Conservation (phyloP, 2,329 filamentous ascomycete genomes). For the Claviceps africana region DNA sequence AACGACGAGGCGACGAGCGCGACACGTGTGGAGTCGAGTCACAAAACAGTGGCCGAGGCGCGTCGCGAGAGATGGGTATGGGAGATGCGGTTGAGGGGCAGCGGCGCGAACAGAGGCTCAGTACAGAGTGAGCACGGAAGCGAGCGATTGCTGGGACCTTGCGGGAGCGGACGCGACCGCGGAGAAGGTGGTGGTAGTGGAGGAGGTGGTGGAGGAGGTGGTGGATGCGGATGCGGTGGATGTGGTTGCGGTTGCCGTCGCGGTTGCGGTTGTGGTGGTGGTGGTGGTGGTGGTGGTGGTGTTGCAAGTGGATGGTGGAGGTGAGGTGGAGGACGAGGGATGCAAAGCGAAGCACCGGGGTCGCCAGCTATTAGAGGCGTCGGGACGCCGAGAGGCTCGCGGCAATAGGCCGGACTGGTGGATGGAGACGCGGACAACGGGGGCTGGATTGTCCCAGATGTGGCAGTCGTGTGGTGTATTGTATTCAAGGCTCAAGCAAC, state of each 20-base stretch:
- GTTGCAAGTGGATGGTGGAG: conserved; percentile 10
- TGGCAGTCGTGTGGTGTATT: neutral
- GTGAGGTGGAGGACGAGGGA: conserved; percentile 10
- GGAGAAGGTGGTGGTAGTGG: neutral
- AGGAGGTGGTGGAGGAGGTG: conserved; percentile 8
- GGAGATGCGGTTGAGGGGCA: neutral
- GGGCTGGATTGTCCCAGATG: neutral
- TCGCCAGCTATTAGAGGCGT: conserved; percentile 4
- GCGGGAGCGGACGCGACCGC: conserved; percentile 10
- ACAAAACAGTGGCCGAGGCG: conserved; percentile 1
- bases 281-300: conserved; percentile 9
- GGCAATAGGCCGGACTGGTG: conserved; percentile 6
- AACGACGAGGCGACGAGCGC: conserved; percentile 4
- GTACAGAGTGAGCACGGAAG: conserved; percentile 1
- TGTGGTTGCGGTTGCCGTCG: too few relatives aligned
- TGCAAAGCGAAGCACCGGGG: conserved; percentile 7
- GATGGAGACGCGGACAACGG: neutral
- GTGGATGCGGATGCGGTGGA: too few relatives aligned
- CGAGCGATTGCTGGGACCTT: conserved; percentile 4
- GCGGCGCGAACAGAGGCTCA: conserved; percentile 1
- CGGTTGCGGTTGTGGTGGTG: neutral
- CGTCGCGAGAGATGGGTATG: conserved; percentile 1
- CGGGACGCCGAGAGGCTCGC: conserved; percentile 6
- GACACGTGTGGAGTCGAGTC: conserved; percentile 3
- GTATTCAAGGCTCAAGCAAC: neutral